These are phyloP conservation scores for Juglanconis sp. DNA, from an alignment of 2,329 filamentous ascomycete genomes.

Conservation along the genomic window DNA sequence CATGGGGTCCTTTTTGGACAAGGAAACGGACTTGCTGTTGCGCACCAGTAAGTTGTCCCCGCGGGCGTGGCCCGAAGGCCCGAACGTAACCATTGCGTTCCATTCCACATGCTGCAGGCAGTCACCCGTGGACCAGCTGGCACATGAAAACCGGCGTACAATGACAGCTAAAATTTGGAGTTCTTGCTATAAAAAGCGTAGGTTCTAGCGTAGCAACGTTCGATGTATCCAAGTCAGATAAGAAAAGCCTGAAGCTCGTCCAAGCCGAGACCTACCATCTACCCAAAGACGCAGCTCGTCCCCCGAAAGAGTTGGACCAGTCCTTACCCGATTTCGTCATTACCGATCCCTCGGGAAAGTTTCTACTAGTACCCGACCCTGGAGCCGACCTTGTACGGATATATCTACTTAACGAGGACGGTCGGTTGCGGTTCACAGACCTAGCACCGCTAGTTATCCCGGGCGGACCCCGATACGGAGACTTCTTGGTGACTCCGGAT, in stretches of 20 bases:
- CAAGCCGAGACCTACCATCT: slow-evolving; percentile 39
- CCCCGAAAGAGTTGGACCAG: slow-evolving; percentile 47
- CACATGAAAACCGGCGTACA: too few species aligned
- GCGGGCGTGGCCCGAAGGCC: not conserved
- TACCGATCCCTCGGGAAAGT: slow-evolving; percentile 62
- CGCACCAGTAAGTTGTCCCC: not conserved
- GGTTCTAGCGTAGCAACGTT: slow-evolving; percentile 43
- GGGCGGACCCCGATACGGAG: slow-evolving; percentile 61
- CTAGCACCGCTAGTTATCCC: slow-evolving; percentile 38
- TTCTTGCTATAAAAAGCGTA: slow-evolving; percentile 25
- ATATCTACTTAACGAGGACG: slow-evolving; percentile 50
- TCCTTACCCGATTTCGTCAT: slow-evolving; percentile 64
- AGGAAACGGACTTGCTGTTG: slow-evolving; percentile 2
- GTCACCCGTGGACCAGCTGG: not conserved
- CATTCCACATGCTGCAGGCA: not conserved
- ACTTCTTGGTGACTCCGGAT: slow-evolving; percentile 47
- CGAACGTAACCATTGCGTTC: not conserved
- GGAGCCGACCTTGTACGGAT: slow-evolving; percentile 59
- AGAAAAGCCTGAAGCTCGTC: slow-evolving; percentile 32
- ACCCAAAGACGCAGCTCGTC: slow-evolving; percentile 33
- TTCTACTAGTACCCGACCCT: slow-evolving; percentile 63
- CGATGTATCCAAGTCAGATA: slow-evolving; percentile 34
- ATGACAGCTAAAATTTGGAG: too few species aligned
- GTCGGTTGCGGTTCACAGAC: slow-evolving; percentile 37
- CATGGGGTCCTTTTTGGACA: slow-evolving; percentile 1